Percentiles rank a stretch among this genome's conserved stretches.
phyloP scores from a whole-genome alignment of 106 monocot genomes.

The Dendrobium nobile region DNA sequence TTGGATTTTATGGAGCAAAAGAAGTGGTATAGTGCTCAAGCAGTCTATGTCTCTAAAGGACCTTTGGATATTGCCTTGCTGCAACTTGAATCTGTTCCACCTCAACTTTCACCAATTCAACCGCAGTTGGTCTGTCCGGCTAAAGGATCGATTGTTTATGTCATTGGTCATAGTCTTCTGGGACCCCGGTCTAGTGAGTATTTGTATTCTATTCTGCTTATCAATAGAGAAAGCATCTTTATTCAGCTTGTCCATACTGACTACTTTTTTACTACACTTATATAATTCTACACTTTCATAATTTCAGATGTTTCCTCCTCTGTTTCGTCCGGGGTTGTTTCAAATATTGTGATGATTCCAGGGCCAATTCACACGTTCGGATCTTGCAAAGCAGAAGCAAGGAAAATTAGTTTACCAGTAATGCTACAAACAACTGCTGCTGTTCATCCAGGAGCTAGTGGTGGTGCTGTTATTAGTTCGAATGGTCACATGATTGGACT shows the following conservation, averaged over 20 bases:
- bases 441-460: constrained; percentile 95
- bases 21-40: constrained; percentile 62
- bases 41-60: constrained; percentile 78
- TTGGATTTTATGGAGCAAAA: constrained; percentile 40
- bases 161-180: constrained; percentile 85
- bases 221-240: not conserved
- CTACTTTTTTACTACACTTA: not conserved
- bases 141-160: constrained; percentile 51
- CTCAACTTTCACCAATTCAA: constrained; percentile 36
- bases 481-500: constrained; percentile 76
- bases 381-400: constrained; percentile 5
- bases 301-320: constrained; percentile 50
- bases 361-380: constrained; percentile 7
- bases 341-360: constrained; percentile 47
- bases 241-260: not conserved
- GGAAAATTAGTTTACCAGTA: constrained; percentile 35
- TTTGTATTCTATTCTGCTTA: not conserved
- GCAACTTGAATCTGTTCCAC: constrained; percentile 58
- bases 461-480: constrained; percentile 69
- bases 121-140: constrained; percentile 45
- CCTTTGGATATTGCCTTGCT: constrained; percentile 88
- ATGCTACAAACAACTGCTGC: constrained; percentile 95
- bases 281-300: not conserved
- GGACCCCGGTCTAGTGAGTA: constrained; percentile 73
- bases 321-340: constrained; percentile 66